phyloP scores from a whole-genome alignment of 495 filamentous ascomycete genomes.

The Aspergillus saccharolyticus region DNA sequence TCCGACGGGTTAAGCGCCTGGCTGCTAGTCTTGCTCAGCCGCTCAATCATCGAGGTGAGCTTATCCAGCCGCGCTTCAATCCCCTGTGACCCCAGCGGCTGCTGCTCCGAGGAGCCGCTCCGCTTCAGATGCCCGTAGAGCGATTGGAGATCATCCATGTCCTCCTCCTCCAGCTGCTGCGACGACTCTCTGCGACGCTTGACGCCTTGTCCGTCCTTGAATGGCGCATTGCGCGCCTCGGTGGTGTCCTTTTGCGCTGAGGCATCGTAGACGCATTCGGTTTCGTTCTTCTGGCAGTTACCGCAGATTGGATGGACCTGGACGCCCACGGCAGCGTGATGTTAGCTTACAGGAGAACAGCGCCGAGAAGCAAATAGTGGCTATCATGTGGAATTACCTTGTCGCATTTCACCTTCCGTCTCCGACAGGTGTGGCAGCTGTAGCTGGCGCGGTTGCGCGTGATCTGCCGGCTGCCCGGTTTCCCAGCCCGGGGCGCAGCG shows the following conservation, averaged over 20 bases:
- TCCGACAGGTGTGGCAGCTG: slow-evolving; percentile 46
- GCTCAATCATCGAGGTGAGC: slow-evolving; percentile 44
- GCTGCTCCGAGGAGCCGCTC: slow-evolving; percentile 24
- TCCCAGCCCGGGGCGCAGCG: slow-evolving; percentile 8
- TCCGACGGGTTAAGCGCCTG: slow-evolving; percentile 26
- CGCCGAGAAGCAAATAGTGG: not conserved
- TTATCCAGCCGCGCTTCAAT: slow-evolving; percentile 44
- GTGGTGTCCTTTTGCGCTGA: slow-evolving; percentile 26
- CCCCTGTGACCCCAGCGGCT: slow-evolving; percentile 24
- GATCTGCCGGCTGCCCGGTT: slow-evolving; percentile 36
- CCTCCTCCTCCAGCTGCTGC: slow-evolving; percentile 32
- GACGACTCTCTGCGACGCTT: slow-evolving; percentile 35
- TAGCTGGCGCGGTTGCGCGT: slow-evolving; percentile 47
- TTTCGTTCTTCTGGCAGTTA: slow-evolving; percentile 42
- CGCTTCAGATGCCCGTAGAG: slow-evolving; percentile 33
- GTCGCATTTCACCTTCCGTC: slow-evolving; percentile 46
- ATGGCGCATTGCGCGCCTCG: slow-evolving; percentile 10
- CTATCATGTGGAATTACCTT: slow-evolving; percentile 24
- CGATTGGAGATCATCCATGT: slow-evolving; percentile 35
- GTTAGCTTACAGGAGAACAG: not conserved
- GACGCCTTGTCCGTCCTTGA: slow-evolving; percentile 25
- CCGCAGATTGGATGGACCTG: slow-evolving; percentile 47
- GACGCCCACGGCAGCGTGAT: not conserved
- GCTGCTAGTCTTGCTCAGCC: slow-evolving; percentile 27
- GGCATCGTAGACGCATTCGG: slow-evolving; percentile 41